Conservation (phyloP, 306 rosid genomes). For the Quercus aquifolioides region DNA sequence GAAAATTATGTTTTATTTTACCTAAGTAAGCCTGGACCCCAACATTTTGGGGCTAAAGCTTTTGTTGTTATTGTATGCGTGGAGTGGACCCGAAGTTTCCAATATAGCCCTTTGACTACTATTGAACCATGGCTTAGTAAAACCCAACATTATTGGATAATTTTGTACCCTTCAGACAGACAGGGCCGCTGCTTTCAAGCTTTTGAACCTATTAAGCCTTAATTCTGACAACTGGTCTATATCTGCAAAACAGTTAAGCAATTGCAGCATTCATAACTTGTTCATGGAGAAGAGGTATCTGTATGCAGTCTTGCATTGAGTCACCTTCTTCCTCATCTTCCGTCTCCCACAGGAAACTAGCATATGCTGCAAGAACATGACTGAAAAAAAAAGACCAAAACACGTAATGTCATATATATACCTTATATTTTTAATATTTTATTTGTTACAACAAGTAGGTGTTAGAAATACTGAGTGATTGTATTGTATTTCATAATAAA, state of each 20-base stretch:
- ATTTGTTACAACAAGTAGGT: no score
- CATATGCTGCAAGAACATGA: constrained; percentile 72
- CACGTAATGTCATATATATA: neutral
- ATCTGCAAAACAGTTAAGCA: constrained; percentile 7
- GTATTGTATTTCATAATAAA: no score
- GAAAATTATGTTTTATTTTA: no score
- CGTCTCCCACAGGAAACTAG: constrained; percentile 77
- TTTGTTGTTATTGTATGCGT: no score
- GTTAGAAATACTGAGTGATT: no score
- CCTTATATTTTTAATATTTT: no score
- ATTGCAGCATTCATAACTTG: constrained; percentile 17
- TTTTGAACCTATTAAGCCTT: constrained; percentile 6
- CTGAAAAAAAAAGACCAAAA: constrained; percentile 35
- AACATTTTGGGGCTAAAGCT: no score
- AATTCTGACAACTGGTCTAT: neutral
- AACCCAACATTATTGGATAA: neutral
- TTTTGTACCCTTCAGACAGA: neutral
- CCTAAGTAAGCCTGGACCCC: no score
- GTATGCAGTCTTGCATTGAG: constrained; percentile 9
- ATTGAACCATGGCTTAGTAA: neutral
- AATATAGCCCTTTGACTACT: neutral
- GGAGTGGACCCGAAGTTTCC: neutral
- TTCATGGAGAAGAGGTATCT: constrained; percentile 20
- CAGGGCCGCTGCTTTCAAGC: neutral
- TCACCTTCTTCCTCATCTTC: constrained; percentile 49